A percentile compares a stretch with the other conserved stretches of the same genome.
These are phyloP conservation scores for Termitomyces sp. DNA, from an alignment of 768 basidiomycete genomes.

Conservation along the genomic window DNA sequence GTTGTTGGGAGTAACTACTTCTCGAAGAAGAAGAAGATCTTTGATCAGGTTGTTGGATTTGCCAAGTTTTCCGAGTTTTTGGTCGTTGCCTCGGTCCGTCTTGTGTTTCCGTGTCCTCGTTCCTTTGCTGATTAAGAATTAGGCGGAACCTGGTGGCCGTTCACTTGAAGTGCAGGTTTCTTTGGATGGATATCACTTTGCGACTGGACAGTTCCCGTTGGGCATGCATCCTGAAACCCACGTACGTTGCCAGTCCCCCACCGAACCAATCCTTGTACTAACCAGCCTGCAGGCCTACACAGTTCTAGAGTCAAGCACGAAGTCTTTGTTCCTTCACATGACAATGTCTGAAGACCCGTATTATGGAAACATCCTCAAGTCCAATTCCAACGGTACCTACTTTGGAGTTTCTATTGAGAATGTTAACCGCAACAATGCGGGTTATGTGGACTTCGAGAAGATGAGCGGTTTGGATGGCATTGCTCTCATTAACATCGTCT, in stretches of 20 bases:
- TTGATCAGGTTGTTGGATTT: slow-evolving; percentile 89
- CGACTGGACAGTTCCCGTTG: slow-evolving; percentile 86
- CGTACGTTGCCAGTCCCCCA: slow-evolving; percentile 42
- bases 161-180: slow-evolving; percentile 88
- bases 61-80: slow-evolving; percentile 96
- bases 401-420: slow-evolving; percentile 83
- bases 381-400: slow-evolving; percentile 98
- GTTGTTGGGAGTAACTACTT: slow-evolving; percentile 78
- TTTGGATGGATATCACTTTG: slow-evolving; percentile 82
- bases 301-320: slow-evolving; percentile 90
- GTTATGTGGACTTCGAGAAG: slow-evolving; percentile 98
- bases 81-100: slow-evolving; percentile 77
- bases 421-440: slow-evolving; percentile 84
- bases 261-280: not conserved
- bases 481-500: slow-evolving; percentile 86
- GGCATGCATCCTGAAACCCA: slow-evolving; percentile 88
- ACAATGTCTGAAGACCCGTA: slow-evolving; percentile 83
- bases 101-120: slow-evolving; percentile 1
- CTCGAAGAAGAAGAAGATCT: slow-evolving; percentile 66
- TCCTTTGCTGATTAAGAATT: not conserved
- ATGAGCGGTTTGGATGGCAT: slow-evolving; percentile 95
- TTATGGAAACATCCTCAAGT: slow-evolving; percentile 93
- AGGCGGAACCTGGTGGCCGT: slow-evolving; percentile 52
- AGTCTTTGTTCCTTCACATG: slow-evolving; percentile 92
- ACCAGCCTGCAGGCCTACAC: slow-evolving; percentile 70